Evolutionary conservation across 2,329 filamentous ascomycete genomes (phyloP), one percentile per base, ranked within the genome.

Genomic region (Diaporthe capsici): DNA sequence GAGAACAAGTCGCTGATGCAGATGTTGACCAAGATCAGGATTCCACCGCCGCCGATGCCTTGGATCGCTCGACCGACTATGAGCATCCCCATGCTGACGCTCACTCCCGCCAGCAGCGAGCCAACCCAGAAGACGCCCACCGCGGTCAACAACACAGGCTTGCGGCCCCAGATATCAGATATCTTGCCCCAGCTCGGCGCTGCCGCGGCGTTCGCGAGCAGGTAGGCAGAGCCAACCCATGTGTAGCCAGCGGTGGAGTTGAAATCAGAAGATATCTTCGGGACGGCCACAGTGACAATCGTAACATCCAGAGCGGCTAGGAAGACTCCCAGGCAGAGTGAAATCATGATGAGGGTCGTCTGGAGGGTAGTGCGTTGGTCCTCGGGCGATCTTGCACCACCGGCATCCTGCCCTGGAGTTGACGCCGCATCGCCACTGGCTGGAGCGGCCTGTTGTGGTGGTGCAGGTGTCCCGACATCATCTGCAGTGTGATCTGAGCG

Each of bases 221-320:
- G 86, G 82, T 94, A 96, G 0, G 94, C 91, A 39, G 90, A 92
- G 1, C 94, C 94, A 76, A 96, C 93, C 94, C 94, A 96, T 20
- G 92, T 91, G 83, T 95, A 96, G 9, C 92, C 93, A 1, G 90
- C 86, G 22, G 89, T 90, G 42, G 90, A 92, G 65, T 89, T 81
- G 51, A 95, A 88, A 39, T 93, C 86, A 3, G 83, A 81, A 3
- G 89, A 85, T 67, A 93, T 93, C 12, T 89, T 89, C 0, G 92
- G 92, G 9, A 93, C 86, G 0, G 91, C 90, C 0, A 92, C 91
- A 1, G 91, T 88, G 42, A 92, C 85, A 78, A 92, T 92, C 22
- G 90, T 92, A 5, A 88, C 81, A 80, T 89, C 90, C 79, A 89
- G 84, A 0, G 87, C 85, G 4, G 86, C 82, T 8, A 89, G 83